Evolutionary conservation across 2,329 filamentous ascomycete genomes (phyloP), one percentile per base, ranked within the genome.

Genomic region (Calonectria naviculata): DNA sequence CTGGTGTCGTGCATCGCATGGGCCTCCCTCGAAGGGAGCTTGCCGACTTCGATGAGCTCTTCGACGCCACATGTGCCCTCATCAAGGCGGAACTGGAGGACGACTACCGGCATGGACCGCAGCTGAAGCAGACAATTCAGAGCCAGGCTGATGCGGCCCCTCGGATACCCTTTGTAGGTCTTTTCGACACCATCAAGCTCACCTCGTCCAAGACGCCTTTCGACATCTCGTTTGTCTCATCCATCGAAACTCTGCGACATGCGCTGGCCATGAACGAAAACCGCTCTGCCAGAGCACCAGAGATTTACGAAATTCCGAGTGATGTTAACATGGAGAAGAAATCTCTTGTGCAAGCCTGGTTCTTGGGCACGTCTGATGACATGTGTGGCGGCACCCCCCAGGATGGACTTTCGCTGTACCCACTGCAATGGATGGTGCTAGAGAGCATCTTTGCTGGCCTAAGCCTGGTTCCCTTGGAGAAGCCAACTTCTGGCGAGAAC

Each of bases 291-390:
- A 73, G 60, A 15, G 10, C 38, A 21, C 69, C 70, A 0, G 71
- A 75, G 9, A 17, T 71, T 1, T 44, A 73, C 10, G 52, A 38
- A 0, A 41, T 72, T 0, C 71, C 74, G 6, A 58, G 66, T 1
- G 66, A 72, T n/a, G 52, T 68, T 1, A 70, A 75, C 2, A 67
- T 69, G 62, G 52, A 66, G 9, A 61, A 58, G 1, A 60, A 70
- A 7, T 78, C 76, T 1, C 65, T 78, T 6, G 56, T 70, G 9
- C 75, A 78, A 38, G 74, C 75, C 6, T 78, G 76, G 76, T 78
- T 78, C 13, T 29, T 78, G 2, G 76, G 76, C 9, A 78, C 76
- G 1, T 75, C 71, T 5, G 69, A 78, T 9, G 76, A 78, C 19
- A 52, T 78, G 47, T 68, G 74, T 6, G 76, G 76, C 0, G 76